Base-by-base conservation (phyloP, 179 eudicot species). In the Corrigiola litoralis region DNA sequence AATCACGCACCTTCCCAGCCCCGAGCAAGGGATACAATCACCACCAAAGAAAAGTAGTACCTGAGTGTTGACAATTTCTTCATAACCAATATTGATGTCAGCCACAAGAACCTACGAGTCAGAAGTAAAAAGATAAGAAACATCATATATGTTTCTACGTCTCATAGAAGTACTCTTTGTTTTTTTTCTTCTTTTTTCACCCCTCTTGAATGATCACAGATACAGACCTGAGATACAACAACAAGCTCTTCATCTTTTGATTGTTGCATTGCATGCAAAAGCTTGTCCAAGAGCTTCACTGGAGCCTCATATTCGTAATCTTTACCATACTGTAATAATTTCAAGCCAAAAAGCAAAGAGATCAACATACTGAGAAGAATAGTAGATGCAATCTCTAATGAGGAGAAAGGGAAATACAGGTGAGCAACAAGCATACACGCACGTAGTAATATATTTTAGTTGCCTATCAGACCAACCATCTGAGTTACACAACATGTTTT, bases 11-110 rank as follows among this genome's bases (percentile, higher is more conserved):
- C 48, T 50, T 4, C 5, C 33, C 2, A 23, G 5, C 24, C 20
- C 14, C 10, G 44, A 58, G 24, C 62, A 57, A 31, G 37, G 18
- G 46, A 57, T 31, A n/a, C n/a, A n/a, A n/a, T n/a, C n/a, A n/a
- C n/a, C 33, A 51, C 13, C 16, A 1, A 50, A 58, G 34, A 58
- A 32, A 29, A 46, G 18, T 2, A 13, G 56, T 24, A 90, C 98
- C 97, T 87, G 96, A 36, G 97, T 90, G 83, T 94, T 94, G 51
- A 90, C 99, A 36, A 90, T 87, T 58, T 94, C 99, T 80, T 94
- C 97, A 16, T 94, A 94, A 33, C 99, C 99, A 69, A 87, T 84
- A 67, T 94, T 94, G 56, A 94, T 87, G 73, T 94, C 99, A 54
- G 99, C 92, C 40, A 85, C 99, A 69, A 94, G 99, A 37, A 94